A percentile compares a stretch with the other conserved stretches of the same genome.
Evolutionary conservation across 176 grass and related monocot genomes (phyloP).

Genomic region (Juncus inflexus): DNA sequence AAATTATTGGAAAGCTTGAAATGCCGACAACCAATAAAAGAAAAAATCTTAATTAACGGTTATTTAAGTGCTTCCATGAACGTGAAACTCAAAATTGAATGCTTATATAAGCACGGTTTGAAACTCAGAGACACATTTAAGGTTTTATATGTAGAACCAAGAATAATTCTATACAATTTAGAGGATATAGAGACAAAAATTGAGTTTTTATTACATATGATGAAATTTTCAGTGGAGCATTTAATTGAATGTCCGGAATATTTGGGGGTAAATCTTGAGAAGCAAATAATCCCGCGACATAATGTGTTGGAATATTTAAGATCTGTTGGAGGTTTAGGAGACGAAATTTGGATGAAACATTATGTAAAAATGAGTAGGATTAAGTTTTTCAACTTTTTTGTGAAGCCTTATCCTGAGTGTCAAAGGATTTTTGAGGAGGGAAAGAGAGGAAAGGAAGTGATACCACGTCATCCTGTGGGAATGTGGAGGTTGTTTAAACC

Average conservation of each 20-base stretch:
- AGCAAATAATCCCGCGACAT: slow-evolving; percentile 62
- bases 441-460: slow-evolving; percentile 26
- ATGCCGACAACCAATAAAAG: slow-evolving; percentile 48
- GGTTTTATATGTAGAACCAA: slow-evolving; percentile 56
- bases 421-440: slow-evolving; percentile 56
- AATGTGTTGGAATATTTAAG: slow-evolving; percentile 64
- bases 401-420: slow-evolving; percentile 83
- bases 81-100: slow-evolving; percentile 50
- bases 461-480: slow-evolving; percentile 30
- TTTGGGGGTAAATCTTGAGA: slow-evolving; percentile 73
- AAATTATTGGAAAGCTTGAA: slow-evolving; percentile 51
- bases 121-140: slow-evolving; percentile 62
- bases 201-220: slow-evolving; percentile 51
- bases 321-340: slow-evolving; percentile 37
- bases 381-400: slow-evolving; percentile 77
- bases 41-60: slow-evolving; percentile 42
- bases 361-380: slow-evolving; percentile 62
- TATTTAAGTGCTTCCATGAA: slow-evolving; percentile 37
- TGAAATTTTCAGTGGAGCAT: slow-evolving; percentile 52
- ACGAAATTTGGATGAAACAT: slow-evolving; percentile 75
- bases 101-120: slow-evolving; percentile 55
- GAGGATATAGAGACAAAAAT: slow-evolving; percentile 71
- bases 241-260: slow-evolving; percentile 72
- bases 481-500: slow-evolving; percentile 89
- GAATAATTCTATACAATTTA: slow-evolving; percentile 46